These are phyloP conservation scores for Pleomassaria siparia DNA, from an alignment of 2,329 filamentous ascomycete genomes.

Conservation along the genomic window DNA sequence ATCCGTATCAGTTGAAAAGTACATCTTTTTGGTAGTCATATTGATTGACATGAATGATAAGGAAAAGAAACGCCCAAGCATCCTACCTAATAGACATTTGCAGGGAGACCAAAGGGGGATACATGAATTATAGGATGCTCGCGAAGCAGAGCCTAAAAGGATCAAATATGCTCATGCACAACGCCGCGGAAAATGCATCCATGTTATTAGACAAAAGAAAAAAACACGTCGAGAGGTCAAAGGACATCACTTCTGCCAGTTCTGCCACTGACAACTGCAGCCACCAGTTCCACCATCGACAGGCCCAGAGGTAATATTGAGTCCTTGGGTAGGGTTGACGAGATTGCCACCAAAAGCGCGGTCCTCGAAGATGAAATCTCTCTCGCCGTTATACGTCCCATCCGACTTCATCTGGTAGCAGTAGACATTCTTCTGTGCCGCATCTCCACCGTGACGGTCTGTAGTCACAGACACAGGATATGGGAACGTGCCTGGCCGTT, in stretches of 20 bases:
- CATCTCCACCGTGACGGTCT: constrained; percentile 61
- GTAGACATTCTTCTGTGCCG: constrained; percentile 59
- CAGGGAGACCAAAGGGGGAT: no score
- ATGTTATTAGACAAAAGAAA: constrained; percentile 10
- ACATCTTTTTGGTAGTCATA: not conserved
- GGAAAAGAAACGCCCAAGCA: not conserved
- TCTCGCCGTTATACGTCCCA: constrained; percentile 44
- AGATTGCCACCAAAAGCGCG: constrained; percentile 53
- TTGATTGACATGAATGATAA: not conserved
- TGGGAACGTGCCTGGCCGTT: constrained; percentile 59
- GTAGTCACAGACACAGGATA: constrained; percentile 62
- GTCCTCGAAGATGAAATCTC: constrained; percentile 55
- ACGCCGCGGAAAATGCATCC: constrained; percentile 15
- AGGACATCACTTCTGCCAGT: constrained; percentile 40
- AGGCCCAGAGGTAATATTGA: constrained; percentile 44
- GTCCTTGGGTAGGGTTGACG: constrained; percentile 53
- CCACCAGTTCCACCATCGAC: constrained; percentile 63
- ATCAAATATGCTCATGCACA: constrained; percentile 21
- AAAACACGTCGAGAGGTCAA: not conserved
- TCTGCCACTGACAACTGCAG: constrained; percentile 62
- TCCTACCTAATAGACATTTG: not conserved
- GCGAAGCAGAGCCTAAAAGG: constrained; percentile 6
- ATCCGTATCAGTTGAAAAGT: not conserved
- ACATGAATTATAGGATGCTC: not conserved
- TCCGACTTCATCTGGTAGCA: constrained; percentile 59